A percentile compares a stretch with the other conserved stretches of the same genome.
Evolutionary conservation across 768 basidiomycete genomes (phyloP).

Genomic region (Peribolospora kevripleyi): DNA sequence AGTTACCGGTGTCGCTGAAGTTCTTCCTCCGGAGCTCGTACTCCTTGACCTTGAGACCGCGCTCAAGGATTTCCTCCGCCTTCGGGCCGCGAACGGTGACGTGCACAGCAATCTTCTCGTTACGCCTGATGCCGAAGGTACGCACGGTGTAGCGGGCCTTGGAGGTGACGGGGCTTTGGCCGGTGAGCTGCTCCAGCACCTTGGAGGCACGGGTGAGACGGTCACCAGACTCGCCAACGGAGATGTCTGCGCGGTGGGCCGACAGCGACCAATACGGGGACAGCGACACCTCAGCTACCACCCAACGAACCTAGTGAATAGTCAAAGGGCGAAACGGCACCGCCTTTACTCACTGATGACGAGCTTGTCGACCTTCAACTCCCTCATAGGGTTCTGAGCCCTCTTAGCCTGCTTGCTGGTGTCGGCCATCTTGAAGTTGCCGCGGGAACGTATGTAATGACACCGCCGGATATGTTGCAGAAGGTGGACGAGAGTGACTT

Average conservation of each 20-base stretch:
- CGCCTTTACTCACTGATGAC: slow-evolving; percentile 70
- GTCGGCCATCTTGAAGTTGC: no score
- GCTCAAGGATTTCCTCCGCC: slow-evolving; percentile 97
- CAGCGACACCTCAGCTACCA: not conserved
- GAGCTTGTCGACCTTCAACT: slow-evolving; percentile 91
- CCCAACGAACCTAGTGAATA: slow-evolving; percentile 1
- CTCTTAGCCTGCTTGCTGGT: no score
- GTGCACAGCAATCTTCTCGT: slow-evolving; percentile 92
- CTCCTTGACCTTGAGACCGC: slow-evolving; percentile 98
- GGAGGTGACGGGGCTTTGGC: slow-evolving; percentile 96
- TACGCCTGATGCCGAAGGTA: slow-evolving; percentile 95
- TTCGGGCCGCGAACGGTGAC: slow-evolving; percentile 92
- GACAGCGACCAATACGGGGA: not conserved
- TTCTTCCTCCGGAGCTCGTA: slow-evolving; percentile 92
- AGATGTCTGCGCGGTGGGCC: slow-evolving; percentile 48
- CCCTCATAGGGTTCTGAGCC: slow-evolving; percentile 60
- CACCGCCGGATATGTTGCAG: no score
- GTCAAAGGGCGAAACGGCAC: slow-evolving; percentile 1
- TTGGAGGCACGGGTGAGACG: slow-evolving; percentile 95
- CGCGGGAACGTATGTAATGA: no score
- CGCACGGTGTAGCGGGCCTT: slow-evolving; percentile 99
- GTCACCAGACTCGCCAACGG: slow-evolving; percentile 98
- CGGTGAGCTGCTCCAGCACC: slow-evolving; percentile 96
- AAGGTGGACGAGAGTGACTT: no score
- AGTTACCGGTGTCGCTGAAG: slow-evolving; percentile 98